These are phyloP conservation scores for Nakaseomyces glabratus DNA, from an alignment of 1,139 yeast genomes.

Conservation along the genomic window DNA sequence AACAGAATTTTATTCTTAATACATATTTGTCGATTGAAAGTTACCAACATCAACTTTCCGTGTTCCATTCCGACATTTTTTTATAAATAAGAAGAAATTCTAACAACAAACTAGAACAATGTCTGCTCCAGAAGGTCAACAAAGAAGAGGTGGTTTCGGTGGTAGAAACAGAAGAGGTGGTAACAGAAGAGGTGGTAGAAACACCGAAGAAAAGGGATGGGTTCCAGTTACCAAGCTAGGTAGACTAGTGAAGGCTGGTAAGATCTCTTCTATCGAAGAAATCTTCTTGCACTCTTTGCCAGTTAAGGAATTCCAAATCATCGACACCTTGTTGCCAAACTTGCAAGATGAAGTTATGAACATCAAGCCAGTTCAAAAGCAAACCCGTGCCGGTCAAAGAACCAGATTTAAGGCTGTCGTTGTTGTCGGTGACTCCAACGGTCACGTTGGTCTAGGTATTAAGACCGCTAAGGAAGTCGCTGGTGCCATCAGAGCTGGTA, in stretches of 20 bases:
- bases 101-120: constrained; percentile 31
- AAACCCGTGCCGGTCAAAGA: constrained; percentile 99
- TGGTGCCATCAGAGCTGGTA: constrained; percentile 99
- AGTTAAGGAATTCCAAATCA: constrained; percentile 98
- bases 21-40: constrained; percentile 63
- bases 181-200: constrained; percentile 58
- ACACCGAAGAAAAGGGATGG: constrained; percentile 98
- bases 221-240: constrained; percentile 99
- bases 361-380: constrained; percentile 99
- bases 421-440: constrained; percentile 98
- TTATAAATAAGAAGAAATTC: constrained; percentile 19
- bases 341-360: constrained; percentile 99
- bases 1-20: too few species aligned
- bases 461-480: constrained; percentile 99
- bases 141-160: constrained; percentile 59
- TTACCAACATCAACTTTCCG: constrained; percentile 90
- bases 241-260: constrained; percentile 98
- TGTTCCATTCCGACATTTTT: constrained; percentile 66
- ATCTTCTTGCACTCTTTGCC: constrained; percentile 99
- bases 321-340: constrained; percentile 91
- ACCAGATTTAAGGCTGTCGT: constrained; percentile 99
- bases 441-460: constrained; percentile 99
- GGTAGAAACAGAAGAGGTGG: constrained; percentile 55
- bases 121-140: constrained; percentile 47
- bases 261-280: constrained; percentile 93